Base-by-base conservation (phyloP, 768 basidiomycete species). In the Hypsizygus marmoreus region DNA sequence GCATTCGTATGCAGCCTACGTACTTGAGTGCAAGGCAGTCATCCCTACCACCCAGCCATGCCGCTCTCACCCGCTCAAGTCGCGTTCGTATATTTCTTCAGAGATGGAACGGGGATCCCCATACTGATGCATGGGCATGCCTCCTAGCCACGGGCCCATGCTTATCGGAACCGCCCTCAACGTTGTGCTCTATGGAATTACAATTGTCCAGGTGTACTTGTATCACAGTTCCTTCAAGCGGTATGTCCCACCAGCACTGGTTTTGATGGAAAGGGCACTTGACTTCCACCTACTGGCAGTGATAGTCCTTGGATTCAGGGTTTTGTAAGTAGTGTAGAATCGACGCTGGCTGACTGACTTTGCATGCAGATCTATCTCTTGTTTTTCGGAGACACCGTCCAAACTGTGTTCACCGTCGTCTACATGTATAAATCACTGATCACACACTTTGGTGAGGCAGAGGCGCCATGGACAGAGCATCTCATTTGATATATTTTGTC, bases 371-470 rank as follows among this genome's bases (percentile, higher is more conserved):
- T 77, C 30, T 40, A 53, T 30, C 44, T 71, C 20, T 60, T 80
- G 3, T 67, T 79, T 37, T n/a, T 75, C 5, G 73, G 70, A 31
- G 79, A 81, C 57, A 77, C 76, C 0, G 50, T 73, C 22, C 79
- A 78, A 49, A 67, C 72, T 2, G 54, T 61, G 4, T 79, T 76
- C 50, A 70, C 75, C 25, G 59, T 72, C 14, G 51, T 67, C 2
- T 75, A 76, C 50, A 50, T 80, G 13, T 81, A 80, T 45, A 59
- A 71, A 9, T 69, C 76, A 5, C 64, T 81, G 23, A 70, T 80
- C 26, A 57, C 60, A 9, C 63, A 72, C 46, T 80, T 77, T 30
- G 74, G 79, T 77, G 36, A 6, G 63, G 53, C 33, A 9, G 38
- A 17, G n/a, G n/a, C 23, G 2, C 22, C n/a, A n/a, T n/a, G n/a